A percentile compares a stretch with the other conserved stretches of the same genome.
Evolutionary conservation across 441 rosid species (phyloP).

Genomic region (Pelargonium australe): DNA sequence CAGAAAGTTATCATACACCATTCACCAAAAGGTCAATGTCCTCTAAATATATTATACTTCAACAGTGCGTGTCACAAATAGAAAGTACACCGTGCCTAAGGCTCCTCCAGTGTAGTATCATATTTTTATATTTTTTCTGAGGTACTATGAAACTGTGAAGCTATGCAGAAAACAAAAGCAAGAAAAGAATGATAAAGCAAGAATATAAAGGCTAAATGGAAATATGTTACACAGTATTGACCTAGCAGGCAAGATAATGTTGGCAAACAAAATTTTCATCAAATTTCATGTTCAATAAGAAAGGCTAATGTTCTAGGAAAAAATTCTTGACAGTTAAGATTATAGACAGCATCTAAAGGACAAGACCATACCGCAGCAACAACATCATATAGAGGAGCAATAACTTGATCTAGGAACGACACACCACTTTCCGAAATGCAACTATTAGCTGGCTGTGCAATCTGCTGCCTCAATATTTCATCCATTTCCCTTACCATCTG

Average conservation of each 20-base stretch:
- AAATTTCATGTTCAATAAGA: neutral
- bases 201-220: too few species aligned
- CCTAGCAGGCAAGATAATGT: neutral
- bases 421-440: constrained; percentile 56
- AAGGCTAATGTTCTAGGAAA: neutral
- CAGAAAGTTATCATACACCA: too few species aligned
- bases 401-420: constrained; percentile 76
- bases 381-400: constrained; percentile 74
- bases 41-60: too few species aligned
- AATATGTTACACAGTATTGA: neutral
- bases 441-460: constrained; percentile 75
- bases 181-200: too few species aligned
- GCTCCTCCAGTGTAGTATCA: too few species aligned
- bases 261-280: neutral
- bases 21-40: too few species aligned
- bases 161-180: too few species aligned
- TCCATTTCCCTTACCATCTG: constrained; percentile 98
- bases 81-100: too few species aligned
- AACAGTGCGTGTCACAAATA: too few species aligned
- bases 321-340: neutral
- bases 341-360: neutral
- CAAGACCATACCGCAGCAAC: constrained; percentile 67
- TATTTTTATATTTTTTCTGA: too few species aligned
- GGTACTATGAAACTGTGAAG: too few species aligned
- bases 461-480: constrained; percentile 60